A percentile compares a stretch with the other conserved stretches of the same genome.
Evolutionary conservation across 495 filamentous ascomycete genomes (phyloP).

Genomic region (Hypoxylon intermedium): DNA sequence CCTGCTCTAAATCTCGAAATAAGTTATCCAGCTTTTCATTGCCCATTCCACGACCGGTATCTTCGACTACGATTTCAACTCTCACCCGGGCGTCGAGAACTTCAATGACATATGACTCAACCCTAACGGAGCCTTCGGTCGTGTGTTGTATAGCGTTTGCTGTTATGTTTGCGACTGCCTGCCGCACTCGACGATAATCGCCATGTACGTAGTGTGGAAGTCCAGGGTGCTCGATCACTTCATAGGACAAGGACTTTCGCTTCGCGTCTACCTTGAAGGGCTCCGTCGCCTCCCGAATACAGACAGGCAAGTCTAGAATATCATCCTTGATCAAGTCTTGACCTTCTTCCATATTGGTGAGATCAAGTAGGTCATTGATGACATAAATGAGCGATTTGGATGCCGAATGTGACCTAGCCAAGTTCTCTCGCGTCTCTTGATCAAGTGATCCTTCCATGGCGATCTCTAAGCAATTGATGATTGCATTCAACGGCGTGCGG

Average conservation of each 20-base stretch:
- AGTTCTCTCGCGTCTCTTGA: conserved; percentile 83
- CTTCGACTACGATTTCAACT: conserved; percentile 76
- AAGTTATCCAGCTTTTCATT: conserved; percentile 73
- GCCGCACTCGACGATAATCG: conserved; percentile 78
- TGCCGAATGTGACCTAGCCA: conserved; percentile 89
- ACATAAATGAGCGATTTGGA: conserved; percentile 95
- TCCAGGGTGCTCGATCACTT: conserved; percentile 70
- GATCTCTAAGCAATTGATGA: conserved; percentile 96
- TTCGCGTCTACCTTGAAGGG: conserved; percentile 76
- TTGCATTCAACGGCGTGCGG: conserved; percentile 90
- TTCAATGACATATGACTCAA: conserved; percentile 69
- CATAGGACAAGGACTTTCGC: conserved; percentile 75
- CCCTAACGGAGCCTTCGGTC: conserved; percentile 67
- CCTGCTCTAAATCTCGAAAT: conserved; percentile 88
- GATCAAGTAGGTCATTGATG: conserved; percentile 92
- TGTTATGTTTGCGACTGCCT: conserved; percentile 80
- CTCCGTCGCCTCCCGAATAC: conserved; percentile 77
- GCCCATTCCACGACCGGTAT: conserved; percentile 83
- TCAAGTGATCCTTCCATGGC: conserved; percentile 86
- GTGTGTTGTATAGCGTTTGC: conserved; percentile 91
- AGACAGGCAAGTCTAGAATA: conserved; percentile 73
- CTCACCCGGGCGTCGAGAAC: conserved; percentile 55
- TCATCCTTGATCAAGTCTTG: conserved; percentile 82
- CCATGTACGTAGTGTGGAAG: conserved; percentile 77
- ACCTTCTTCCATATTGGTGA: conserved; percentile 89